Evolutionary conservation across 1,139 yeast genomes (phyloP), one percentile per base, ranked within the genome.

Genomic region (Yamadazyma trypodendri): DNA sequence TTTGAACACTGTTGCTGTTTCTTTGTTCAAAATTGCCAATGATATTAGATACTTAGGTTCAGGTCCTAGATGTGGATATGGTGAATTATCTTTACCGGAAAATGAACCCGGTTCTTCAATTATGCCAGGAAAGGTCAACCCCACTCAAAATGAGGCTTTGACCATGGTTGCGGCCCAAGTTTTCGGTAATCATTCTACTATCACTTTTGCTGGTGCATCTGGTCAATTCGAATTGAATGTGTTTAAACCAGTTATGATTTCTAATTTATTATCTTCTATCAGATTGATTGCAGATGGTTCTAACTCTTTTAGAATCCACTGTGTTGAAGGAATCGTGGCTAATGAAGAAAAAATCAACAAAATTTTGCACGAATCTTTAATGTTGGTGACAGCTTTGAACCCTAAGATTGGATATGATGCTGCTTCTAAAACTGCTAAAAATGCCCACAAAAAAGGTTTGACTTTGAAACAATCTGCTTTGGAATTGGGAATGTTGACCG

Each of bases 111-210:
- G 98, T 60, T 88, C 97, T 44, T 88, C 97, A 22, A 92, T 92
- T 65, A 92, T 94, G 98, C 98, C 98, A 39, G 98, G 98, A 61
- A 92, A 92, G 73, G 97, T 92, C 49, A 92, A 92, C 77, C 98
- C 98, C 51, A 92, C 98, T 42, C 98, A 92, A 74, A 90, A 90
- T 66, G 98, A 92, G 75, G 98, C 98, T 39, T 73, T 92, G 65
- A 92, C 98, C 48, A 95, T 94, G 96, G 96, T 90, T 44, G 90
- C 96, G 59, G 80, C 95, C 46, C 98, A 92, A 74, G 97, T 92
- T 24, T 86, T 92, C 63, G 98, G 98, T 63, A 92, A 94, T 80
- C 84, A 94, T 67, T 70, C 96, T 40, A 79, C 96, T 49, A 87
- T 92, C 68, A 90, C 98, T 27, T 89, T 87, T 61, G 94, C 96